Evolutionary conservation across 2,329 filamentous ascomycete species (phyloP).

Genomic region (Stagonosporopsis rhizophila): DNA sequence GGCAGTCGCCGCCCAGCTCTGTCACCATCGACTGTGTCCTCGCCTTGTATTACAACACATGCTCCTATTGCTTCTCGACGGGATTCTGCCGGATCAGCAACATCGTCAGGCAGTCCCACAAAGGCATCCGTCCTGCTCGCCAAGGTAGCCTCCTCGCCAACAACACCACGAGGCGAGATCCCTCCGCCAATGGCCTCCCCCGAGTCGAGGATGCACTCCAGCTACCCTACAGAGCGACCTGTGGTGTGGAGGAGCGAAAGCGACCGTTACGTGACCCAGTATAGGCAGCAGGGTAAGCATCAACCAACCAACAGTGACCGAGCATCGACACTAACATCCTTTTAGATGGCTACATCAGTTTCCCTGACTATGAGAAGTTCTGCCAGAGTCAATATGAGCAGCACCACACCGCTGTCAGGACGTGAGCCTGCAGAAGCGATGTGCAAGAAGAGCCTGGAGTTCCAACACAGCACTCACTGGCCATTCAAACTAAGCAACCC

Average conservation of each 20-base stretch:
- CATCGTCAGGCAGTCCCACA: constrained; percentile 49
- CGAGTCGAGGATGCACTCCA: constrained; percentile 37
- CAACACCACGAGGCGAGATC: constrained; percentile 48
- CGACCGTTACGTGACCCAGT: constrained; percentile 47
- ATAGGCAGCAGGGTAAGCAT: constrained; percentile 48
- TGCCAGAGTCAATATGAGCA: constrained; percentile 52
- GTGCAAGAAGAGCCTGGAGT: constrained; percentile 1
- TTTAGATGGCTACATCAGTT: constrained; percentile 71
- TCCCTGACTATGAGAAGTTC: constrained; percentile 74
- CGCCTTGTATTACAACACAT: constrained; percentile 53
- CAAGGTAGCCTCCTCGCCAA: constrained; percentile 53
- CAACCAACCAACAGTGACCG: not conserved
- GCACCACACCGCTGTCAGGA: constrained; percentile 41
- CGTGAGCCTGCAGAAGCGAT: constrained; percentile 28
- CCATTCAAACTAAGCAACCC: not conserved
- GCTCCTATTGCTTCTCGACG: constrained; percentile 50
- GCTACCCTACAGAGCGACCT: constrained; percentile 41
- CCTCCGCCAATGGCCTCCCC: constrained; percentile 41
- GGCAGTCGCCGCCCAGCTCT: constrained; percentile 53
- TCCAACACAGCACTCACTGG: constrained; percentile 9
- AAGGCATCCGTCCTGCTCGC: constrained; percentile 53
- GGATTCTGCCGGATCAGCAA: constrained; percentile 42
- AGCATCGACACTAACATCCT: constrained; percentile 22
- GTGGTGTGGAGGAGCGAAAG: constrained; percentile 47
- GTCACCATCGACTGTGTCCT: constrained; percentile 55